phyloP scores from a whole-genome alignment of 2,329 filamentous ascomycete genomes.

The Alternaria gaisen region DNA sequence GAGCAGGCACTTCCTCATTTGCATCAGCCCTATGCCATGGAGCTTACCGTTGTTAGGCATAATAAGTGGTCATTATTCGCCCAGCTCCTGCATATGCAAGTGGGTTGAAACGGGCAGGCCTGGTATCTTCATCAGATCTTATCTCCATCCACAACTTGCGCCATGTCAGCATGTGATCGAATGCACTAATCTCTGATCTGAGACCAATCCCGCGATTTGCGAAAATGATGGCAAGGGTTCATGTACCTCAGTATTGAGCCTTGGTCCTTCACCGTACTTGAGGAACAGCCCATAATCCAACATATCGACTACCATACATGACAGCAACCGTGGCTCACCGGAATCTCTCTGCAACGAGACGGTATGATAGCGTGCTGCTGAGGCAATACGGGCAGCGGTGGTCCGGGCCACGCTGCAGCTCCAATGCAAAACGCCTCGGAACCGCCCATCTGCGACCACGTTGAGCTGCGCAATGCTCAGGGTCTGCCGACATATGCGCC shows the following conservation, averaged over 20 bases:
- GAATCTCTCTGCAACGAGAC: conserved; percentile 29
- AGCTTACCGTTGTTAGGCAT: conserved; percentile 19
- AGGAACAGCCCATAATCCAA: conserved; percentile 15
- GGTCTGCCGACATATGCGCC: conserved; percentile 12
- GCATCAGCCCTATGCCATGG: conserved; percentile 36
- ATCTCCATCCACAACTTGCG: conserved; percentile 6
- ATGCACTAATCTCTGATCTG: conserved; percentile 7
- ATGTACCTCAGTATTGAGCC: conserved; percentile 17
- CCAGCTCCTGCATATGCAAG: conserved; percentile 21
- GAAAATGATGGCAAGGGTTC: conserved; percentile 22
- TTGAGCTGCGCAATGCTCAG: conserved; percentile 27
- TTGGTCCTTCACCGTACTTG: conserved; percentile 9
- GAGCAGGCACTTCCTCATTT: conserved; percentile 20
- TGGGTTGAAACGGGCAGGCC: conserved; percentile 13
- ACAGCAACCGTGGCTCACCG: conserved; percentile 23
- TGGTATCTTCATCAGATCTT: conserved; percentile 11
- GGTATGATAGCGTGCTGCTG: conserved; percentile 22
- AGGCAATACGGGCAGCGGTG: conserved; percentile 9
- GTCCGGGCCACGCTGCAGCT: conserved; percentile 18
- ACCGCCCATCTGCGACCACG: conserved; percentile 30
- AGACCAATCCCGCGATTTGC: conserved; percentile 7
- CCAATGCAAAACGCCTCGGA: conserved; percentile 19
- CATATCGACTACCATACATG: conserved; percentile 5
- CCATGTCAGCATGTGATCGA: conserved; percentile 17
- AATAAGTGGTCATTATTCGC: conserved; percentile 18